Conservation (phyloP, 176 grass and related monocot genomes). For the Raddia distichophylla region DNA sequence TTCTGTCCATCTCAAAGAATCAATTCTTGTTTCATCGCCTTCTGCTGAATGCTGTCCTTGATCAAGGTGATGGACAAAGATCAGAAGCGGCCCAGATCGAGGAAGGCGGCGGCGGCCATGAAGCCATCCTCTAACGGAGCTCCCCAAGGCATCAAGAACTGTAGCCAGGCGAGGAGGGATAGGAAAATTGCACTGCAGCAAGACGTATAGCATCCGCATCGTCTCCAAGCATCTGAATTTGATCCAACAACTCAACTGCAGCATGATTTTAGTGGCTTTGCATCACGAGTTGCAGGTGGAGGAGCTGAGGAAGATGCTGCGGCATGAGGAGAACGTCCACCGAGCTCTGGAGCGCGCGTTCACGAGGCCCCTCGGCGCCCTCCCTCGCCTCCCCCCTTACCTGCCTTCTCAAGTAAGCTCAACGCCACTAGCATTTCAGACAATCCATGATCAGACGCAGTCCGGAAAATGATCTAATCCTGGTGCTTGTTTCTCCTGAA, state of each 20-base stretch:
- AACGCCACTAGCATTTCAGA: not conserved
- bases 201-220: slow-evolving; percentile 51
- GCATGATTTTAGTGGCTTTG: not conserved
- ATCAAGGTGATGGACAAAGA: slow-evolving; percentile 65
- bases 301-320: slow-evolving; percentile 81
- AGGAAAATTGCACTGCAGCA: slow-evolving; percentile 82
- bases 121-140: slow-evolving; percentile 23
- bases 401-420: slow-evolving; percentile 72
- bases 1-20: slow-evolving; percentile 16
- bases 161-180: slow-evolving; percentile 62
- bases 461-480: not conserved
- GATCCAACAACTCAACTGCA: not conserved
- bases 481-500: slow-evolving; percentile 8
- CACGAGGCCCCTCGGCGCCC: slow-evolving; percentile 77
- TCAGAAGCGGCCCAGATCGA: slow-evolving; percentile 48
- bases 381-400: slow-evolving; percentile 92
- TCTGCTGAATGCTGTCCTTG: slow-evolving; percentile 9
- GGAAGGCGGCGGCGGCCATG: slow-evolving; percentile 20
- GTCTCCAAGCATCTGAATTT: not conserved
- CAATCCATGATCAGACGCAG: not conserved
- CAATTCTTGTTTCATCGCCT: slow-evolving; percentile 10
- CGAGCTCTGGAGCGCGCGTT: slow-evolving; percentile 87
- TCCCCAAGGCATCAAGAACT: slow-evolving; percentile 25
- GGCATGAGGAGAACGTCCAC: slow-evolving; percentile 94
- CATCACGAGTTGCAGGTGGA: slow-evolving; percentile 60